Conservation (phyloP, 164 flowering plant genomes). For the Santalum album region DNA sequence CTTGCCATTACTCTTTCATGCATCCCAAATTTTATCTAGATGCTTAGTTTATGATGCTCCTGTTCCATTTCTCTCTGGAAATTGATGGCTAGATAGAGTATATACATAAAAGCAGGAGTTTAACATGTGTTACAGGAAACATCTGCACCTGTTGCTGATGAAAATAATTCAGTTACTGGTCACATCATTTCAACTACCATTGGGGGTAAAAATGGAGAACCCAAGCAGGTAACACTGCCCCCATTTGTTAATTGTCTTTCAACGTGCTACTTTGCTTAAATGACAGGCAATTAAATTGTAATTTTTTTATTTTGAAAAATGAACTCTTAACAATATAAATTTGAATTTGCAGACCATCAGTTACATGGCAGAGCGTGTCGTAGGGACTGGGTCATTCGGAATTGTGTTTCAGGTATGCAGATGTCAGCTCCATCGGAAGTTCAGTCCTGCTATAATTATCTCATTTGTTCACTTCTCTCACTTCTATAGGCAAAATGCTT, state of each 20-base stretch:
- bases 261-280: not conserved
- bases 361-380: constrained; percentile 5
- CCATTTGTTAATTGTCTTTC: not conserved
- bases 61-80: not conserved
- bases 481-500: constrained; percentile 7
- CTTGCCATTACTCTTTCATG: too few species aligned
- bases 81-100: not conserved
- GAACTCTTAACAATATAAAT: not conserved
- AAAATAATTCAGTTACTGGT: constrained; percentile 1
- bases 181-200: constrained; percentile 3
- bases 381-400: constrained; percentile 3
- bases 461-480: not conserved
- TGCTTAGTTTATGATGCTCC: not conserved
- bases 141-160: not conserved
- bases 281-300: not conserved
- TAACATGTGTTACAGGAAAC: not conserved
- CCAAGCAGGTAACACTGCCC: constrained; percentile 2
- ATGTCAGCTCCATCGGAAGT: too few species aligned
- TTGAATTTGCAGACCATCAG: not conserved
- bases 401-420: constrained; percentile 3
- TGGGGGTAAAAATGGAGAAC: constrained; percentile 5
- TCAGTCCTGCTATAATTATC: too few species aligned
- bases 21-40: too few species aligned
- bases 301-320: not conserved
- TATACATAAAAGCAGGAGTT: not conserved